Evolutionary conservation across 176 grass and related monocot genomes (phyloP), one percentile per base, ranked within the genome.

Genomic region (Ensete glaucum): DNA sequence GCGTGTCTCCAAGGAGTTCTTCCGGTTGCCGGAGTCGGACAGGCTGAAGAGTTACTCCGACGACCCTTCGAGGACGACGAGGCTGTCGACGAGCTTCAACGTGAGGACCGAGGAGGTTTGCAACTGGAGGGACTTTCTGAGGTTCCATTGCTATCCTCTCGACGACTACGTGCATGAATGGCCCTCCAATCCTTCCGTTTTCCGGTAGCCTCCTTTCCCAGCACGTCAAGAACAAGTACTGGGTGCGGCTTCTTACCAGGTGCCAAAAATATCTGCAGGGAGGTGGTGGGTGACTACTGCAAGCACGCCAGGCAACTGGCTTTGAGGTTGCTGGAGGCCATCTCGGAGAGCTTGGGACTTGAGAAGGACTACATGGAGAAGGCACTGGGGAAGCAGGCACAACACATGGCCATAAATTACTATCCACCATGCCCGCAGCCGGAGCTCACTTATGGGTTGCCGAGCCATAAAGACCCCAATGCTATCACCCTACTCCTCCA

Each of bases 71-170:
- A 93, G 90, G 85, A 78, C 88, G 62, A 87, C 82, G 64, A 67
- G 94, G 49, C 84, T 98, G 43, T 98, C 94, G 26, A 89, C 94
- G 7, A 98, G 94, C 82, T 93, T 98, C 88, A 98, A 98, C 81
- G 84, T 90, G 56, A 91, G 86, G 50, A 93, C 84, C 0, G 94
- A 98, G 85, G 87, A 93, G 83, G 80, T 91, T 14, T 82, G 59
- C 82, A 93, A 88, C 82, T 98, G 94, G 94, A 83, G 94, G 15
- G 94, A 98, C 81, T 98, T 89, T 80, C 77, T 98, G 11, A 87
- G 94, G 57, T 58, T 98, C 71, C 90, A 98, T 76, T 91, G 90
- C 85, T 85, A 83, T 75, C 94, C 94, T 9, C 85, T 98, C 67
- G 78, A 98, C 63, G 81, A 57, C 50, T 98, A 87, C 86, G 6